Evolutionary conservation across 1,284 basidiomycete species (phyloP).

Genomic region (Cutaneotrichosporon sp.): DNA sequence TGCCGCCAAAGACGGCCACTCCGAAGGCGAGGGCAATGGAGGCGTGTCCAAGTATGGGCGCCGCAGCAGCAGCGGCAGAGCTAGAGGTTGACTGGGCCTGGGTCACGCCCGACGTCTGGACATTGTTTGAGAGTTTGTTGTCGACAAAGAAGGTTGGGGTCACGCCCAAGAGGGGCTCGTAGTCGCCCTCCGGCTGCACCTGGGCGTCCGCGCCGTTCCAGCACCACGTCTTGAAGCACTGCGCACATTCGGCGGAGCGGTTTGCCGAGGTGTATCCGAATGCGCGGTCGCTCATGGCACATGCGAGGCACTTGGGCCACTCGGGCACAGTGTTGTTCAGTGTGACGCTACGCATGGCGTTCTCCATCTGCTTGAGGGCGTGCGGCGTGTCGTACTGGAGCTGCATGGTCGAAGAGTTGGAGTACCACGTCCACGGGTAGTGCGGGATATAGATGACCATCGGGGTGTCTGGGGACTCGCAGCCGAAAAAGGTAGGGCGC

Average conservation of each 20-base stretch:
- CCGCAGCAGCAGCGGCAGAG: too few relatives aligned
- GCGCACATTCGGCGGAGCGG: conserved; percentile 38
- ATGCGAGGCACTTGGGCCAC: conserved; percentile 49
- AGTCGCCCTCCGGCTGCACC: conserved; percentile 14
- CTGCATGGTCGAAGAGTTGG: conserved; percentile 48
- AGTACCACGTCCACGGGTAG: conserved; percentile 50
- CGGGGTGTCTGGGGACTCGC: conserved; percentile 48
- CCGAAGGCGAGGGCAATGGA: not conserved
- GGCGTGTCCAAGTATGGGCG: too few relatives aligned
- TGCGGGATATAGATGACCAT: conserved; percentile 50
- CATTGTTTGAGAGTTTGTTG: conserved; percentile 16
- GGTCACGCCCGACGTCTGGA: conserved; percentile 3
- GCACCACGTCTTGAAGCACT: conserved; percentile 47
- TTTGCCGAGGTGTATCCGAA: conserved; percentile 31
- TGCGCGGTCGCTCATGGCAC: conserved; percentile 49
- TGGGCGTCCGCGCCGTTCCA: conserved; percentile 41
- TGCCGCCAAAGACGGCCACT: not conserved
- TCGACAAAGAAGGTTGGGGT: conserved; percentile 27
- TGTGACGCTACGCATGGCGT: conserved; percentile 37
- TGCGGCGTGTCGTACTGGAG: conserved; percentile 46
- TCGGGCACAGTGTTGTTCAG: conserved; percentile 41
- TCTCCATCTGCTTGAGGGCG: conserved; percentile 36
- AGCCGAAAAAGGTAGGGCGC: conserved; percentile 50
- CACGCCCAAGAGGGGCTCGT: conserved; percentile 23
- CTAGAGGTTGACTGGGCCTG: not conserved